phyloP scores from a whole-genome alignment of 2,329 filamentous ascomycete species.

The Colletotrichum plurivorum region DNA sequence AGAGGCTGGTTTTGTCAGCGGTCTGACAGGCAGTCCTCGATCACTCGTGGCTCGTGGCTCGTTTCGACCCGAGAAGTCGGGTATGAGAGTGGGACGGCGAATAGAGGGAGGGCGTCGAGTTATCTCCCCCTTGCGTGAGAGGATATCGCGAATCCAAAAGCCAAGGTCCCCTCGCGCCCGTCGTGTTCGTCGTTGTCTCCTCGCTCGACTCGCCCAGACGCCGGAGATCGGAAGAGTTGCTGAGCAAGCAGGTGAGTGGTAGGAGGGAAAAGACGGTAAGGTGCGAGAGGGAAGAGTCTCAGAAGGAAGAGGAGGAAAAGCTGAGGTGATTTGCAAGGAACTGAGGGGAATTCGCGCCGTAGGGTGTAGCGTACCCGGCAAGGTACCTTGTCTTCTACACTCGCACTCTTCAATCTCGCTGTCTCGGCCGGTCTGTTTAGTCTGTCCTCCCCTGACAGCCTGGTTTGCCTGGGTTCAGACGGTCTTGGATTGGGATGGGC shows the following conservation, averaged over 20 bases:
- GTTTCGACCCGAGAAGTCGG: conserved; percentile 26
- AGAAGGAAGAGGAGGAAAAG: conserved; percentile 9
- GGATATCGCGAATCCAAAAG: background rate
- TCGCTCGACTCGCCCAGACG: conserved; percentile 24
- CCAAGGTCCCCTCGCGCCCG: background rate
- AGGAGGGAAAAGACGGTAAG: background rate
- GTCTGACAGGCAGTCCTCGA: conserved; percentile 10
- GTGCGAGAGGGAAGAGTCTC: conserved; percentile 8
- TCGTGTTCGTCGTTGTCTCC: conserved; percentile 15
- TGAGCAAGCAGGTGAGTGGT: background rate
- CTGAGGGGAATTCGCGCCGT: conserved; percentile 22
- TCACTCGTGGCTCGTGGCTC: conserved; percentile 20
- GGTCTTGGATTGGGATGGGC: conserved; percentile 36
- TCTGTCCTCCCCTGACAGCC: conserved; percentile 36
- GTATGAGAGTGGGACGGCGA: conserved; percentile 16
- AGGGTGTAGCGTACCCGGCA: background rate
- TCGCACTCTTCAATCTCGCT: conserved; percentile 33
- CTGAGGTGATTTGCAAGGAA: conserved; percentile 8
- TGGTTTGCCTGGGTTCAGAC: conserved; percentile 36
- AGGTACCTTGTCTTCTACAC: background rate
- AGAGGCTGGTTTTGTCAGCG: conserved; percentile 26
- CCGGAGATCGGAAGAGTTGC: conserved; percentile 12
- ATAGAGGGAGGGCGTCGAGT: conserved; percentile 14
- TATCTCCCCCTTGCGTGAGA: conserved; percentile 14
- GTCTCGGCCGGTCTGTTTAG: conserved; percentile 29